phyloP scores from a whole-genome alignment of 148 eudicot genomes.

The Limonium bicolor region DNA sequence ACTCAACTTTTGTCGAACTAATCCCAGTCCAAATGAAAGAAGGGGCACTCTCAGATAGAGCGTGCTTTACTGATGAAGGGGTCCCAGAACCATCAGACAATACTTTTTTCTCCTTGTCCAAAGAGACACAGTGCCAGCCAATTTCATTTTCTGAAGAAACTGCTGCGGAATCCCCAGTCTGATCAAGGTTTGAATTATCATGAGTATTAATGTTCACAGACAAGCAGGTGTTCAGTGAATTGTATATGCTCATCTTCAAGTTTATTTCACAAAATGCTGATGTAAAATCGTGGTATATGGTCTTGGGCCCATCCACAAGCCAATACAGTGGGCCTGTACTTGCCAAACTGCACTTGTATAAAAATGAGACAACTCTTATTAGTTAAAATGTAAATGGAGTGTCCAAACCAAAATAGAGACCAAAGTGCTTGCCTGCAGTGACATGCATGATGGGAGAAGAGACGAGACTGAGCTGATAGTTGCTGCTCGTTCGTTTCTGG shows the following conservation, averaged over 20 bases:
- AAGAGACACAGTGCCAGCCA: slow-evolving; percentile 77
- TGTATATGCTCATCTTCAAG: slow-evolving; percentile 52
- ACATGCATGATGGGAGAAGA: slow-evolving; percentile 66
- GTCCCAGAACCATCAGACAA: slow-evolving; percentile 19
- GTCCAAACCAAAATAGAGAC: no score
- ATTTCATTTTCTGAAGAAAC: slow-evolving; percentile 33
- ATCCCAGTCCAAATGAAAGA: slow-evolving; percentile 84
- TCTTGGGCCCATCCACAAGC: slow-evolving; percentile 60
- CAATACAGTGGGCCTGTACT: slow-evolving; percentile 62
- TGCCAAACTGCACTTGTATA: slow-evolving; percentile 23
- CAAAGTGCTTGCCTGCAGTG: slow-evolving; percentile 56
- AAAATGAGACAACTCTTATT: neutral
- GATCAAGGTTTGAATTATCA: slow-evolving; percentile 19
- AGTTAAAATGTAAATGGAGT: no score
- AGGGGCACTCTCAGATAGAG: slow-evolving; percentile 25
- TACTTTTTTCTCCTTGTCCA: slow-evolving; percentile 25
- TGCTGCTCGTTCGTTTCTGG: slow-evolving; percentile 18
- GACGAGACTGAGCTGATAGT: slow-evolving; percentile 17
- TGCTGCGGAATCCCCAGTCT: slow-evolving; percentile 14
- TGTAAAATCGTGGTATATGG: slow-evolving; percentile 43
- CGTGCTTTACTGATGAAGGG: slow-evolving; percentile 12
- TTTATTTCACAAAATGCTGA: slow-evolving; percentile 51
- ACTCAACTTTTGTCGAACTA: slow-evolving; percentile 40
- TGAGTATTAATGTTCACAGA: slow-evolving; percentile 34
- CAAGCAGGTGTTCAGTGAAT: slow-evolving; percentile 32